A percentile compares a stretch with the other conserved stretches of the same genome.
phyloP scores from a whole-genome alignment of 2,329 filamentous ascomycete genomes.

The Fusarium buxicola region DNA sequence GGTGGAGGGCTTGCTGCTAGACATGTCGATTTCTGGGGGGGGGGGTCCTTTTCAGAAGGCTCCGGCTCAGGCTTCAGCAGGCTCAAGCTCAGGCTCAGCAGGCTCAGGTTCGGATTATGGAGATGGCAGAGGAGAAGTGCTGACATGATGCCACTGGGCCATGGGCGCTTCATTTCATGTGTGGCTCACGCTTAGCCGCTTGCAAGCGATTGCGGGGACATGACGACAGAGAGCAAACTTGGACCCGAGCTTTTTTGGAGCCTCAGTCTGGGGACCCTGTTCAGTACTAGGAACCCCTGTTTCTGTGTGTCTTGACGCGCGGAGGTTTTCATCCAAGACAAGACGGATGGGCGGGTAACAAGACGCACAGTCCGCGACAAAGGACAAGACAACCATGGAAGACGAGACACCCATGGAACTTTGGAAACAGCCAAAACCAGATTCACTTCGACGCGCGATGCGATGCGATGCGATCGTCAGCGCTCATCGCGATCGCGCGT shows the following conservation, averaged over 20 bases:
- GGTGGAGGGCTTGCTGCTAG: background rate
- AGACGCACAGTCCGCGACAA: too few relatives aligned
- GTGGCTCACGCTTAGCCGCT: conserved; percentile 30
- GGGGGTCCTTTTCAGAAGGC: too few relatives aligned
- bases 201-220: conserved; percentile 39
- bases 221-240: conserved; percentile 39
- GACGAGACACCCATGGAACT: conserved; percentile 4
- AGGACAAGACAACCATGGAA: too few relatives aligned
- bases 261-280: background rate
- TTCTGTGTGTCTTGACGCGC: too few relatives aligned
- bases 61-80: too few relatives aligned
- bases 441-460: conserved; percentile 3
- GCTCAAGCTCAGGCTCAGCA: conserved; percentile 23
- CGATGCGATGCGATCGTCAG: conserved; percentile 26
- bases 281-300: too few relatives aligned
- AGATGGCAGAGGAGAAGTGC: conserved; percentile 25
- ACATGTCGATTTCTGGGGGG: background rate
- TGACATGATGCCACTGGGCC: conserved; percentile 27
- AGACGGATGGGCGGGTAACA: too few relatives aligned
- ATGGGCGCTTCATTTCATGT: conserved; percentile 29
- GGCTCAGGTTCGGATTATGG: conserved; percentile 12
- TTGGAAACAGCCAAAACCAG: background rate
- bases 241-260: background rate
- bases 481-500: conserved; percentile 35
- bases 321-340: too few relatives aligned